Evolutionary conservation across 805 yeast species (phyloP).

Genomic region (Pichia insulana): DNA sequence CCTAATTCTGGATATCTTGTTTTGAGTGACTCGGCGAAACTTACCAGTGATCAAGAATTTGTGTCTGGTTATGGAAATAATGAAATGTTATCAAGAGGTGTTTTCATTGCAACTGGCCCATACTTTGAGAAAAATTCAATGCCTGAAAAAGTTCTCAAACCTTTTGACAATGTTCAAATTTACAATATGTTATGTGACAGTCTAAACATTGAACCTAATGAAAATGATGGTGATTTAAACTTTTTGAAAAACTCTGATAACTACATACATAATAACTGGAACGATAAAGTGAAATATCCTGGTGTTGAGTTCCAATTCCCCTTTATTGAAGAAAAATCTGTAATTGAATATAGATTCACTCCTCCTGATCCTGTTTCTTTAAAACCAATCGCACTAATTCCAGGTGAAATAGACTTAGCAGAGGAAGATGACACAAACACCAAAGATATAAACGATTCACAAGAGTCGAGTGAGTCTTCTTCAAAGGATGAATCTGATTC

Average conservation of each 20-base stretch:
- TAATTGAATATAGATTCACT: conserved; percentile 34
- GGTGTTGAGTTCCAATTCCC: conserved; percentile 37
- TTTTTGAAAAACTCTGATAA: conserved; percentile 23
- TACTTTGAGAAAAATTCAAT: conserved; percentile 39
- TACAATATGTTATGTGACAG: conserved; percentile 70
- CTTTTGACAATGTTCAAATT: conserved; percentile 65
- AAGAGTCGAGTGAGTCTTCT: too few species aligned
- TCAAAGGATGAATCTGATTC: too few species aligned
- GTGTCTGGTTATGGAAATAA: conserved; percentile 81
- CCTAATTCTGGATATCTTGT: conserved; percentile 78
- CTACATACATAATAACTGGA: conserved; percentile 36
- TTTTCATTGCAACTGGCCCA: conserved; percentile 78
- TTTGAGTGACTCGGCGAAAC: conserved; percentile 36
- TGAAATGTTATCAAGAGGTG: conserved; percentile 72
- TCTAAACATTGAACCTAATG: conserved; percentile 40
- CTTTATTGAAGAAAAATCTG: conserved; percentile 36
- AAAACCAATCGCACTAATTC: neutral
- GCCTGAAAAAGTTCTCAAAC: conserved; percentile 32
- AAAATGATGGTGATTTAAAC: conserved; percentile 48
- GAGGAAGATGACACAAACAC: conserved; percentile 1
- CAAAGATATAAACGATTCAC: too few species aligned
- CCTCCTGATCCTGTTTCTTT: neutral
- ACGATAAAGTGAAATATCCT: conserved; percentile 40
- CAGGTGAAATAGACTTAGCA: neutral
- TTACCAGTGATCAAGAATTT: conserved; percentile 49